These are phyloP conservation scores for Pyrenula massariospora DNA, from an alignment of 495 filamentous ascomycete species.

Conservation along the genomic window DNA sequence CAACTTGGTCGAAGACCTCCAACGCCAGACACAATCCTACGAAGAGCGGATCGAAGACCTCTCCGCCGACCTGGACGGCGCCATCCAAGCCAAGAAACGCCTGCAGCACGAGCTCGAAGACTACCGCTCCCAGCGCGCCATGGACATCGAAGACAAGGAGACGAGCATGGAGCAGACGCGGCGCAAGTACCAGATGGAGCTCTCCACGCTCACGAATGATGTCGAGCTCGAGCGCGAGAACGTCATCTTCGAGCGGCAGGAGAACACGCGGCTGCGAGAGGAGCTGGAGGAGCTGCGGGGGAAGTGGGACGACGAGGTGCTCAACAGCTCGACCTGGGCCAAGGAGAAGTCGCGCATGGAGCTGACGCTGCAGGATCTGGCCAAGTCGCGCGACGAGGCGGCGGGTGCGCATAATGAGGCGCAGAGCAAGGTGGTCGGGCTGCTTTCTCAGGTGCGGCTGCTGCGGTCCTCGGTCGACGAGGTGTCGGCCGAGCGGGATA, in stretches of 20 bases:
- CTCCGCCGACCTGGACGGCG: conserved; percentile 75
- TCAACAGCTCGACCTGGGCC: conserved; percentile 95
- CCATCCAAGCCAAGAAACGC: conserved; percentile 82
- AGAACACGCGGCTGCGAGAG: conserved; percentile 70
- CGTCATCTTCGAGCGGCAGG: conserved; percentile 51
- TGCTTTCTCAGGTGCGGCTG: conserved; percentile 82
- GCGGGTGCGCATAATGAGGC: conserved; percentile 89
- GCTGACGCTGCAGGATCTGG: conserved; percentile 79
- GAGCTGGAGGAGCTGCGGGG: conserved; percentile 89
- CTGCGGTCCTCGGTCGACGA: conserved; percentile 81
- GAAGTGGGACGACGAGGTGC: conserved; percentile 97
- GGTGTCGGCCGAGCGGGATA: conserved; percentile 72
- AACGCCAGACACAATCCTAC: conserved; percentile 75
- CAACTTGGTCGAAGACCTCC: conserved; percentile 75
- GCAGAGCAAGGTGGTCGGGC: conserved; percentile 77
- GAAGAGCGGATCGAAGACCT: conserved; percentile 91
- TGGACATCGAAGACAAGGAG: conserved; percentile 95
- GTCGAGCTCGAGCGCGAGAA: conserved; percentile 90
- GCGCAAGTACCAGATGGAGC: conserved; percentile 93
- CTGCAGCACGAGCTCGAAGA: conserved; percentile 97
- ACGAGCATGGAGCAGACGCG: conserved; percentile 92
- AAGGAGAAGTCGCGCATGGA: conserved; percentile 95
- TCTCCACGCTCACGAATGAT: conserved; percentile 78
- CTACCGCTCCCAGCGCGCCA: conserved; percentile 86
- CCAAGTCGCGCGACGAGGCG: conserved; percentile 83